Percentiles rank a stretch among this genome's conserved stretches.
Conservation (phyloP, 2,329 filamentous ascomycete genomes). For the Epicoccum sorghinum region DNA sequence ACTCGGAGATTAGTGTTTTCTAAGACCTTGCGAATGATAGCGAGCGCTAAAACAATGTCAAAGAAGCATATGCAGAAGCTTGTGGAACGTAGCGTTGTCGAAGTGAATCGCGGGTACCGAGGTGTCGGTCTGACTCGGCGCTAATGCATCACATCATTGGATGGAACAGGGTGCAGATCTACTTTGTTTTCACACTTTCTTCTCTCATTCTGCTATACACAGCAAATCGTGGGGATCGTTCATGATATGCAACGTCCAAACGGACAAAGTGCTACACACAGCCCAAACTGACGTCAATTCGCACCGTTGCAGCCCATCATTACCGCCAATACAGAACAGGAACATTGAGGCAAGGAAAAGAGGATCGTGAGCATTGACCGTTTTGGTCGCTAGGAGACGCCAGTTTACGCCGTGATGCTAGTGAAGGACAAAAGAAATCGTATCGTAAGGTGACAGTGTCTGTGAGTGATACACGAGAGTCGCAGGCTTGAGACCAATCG, state of each 20-base stretch:
- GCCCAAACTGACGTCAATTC: slow-evolving; percentile 13
- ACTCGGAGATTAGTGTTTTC: no score
- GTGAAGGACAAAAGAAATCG: slow-evolving; percentile 13
- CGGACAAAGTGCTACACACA: slow-evolving; percentile 15
- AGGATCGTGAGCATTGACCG: slow-evolving; percentile 15
- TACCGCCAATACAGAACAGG: slow-evolving; percentile 12
- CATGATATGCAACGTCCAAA: slow-evolving; percentile 21
- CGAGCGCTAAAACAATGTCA: neutral
- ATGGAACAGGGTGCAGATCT: neutral
- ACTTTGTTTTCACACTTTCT: neutral
- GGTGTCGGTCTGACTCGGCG: slow-evolving; percentile 5
- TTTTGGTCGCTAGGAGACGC: slow-evolving; percentile 18
- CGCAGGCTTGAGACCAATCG: neutral
- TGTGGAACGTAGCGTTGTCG: slow-evolving; percentile 1
- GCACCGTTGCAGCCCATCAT: slow-evolving; percentile 12
- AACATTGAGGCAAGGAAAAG: slow-evolving; percentile 7
- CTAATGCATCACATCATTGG: slow-evolving; percentile 6
- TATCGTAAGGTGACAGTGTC: neutral
- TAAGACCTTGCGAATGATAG: no score
- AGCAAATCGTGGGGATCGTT: slow-evolving; percentile 19
- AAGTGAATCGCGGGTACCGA: neutral
- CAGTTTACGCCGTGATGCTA: neutral
- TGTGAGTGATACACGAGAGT: no score
- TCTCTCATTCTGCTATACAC: slow-evolving; percentile 24
- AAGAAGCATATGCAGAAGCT: neutral